Evolutionary conservation across 768 basidiomycete species (phyloP).

Genomic region (Neoboletus subvelutipes): DNA sequence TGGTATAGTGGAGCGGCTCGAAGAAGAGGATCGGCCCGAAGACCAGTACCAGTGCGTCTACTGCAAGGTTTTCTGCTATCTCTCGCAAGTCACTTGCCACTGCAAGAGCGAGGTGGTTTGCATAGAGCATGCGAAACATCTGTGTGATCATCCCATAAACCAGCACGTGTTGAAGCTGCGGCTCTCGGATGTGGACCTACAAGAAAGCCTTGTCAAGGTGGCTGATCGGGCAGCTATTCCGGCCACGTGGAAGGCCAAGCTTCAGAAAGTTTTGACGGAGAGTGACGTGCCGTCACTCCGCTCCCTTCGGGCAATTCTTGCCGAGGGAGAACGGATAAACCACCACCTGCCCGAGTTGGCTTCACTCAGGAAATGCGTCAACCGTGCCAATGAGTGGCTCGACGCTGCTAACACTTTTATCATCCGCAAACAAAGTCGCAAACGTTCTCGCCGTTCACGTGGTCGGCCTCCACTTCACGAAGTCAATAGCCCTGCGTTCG

Average conservation of each 20-base stretch:
- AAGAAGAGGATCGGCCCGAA: constrained; percentile 80
- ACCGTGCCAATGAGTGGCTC: constrained; percentile 83
- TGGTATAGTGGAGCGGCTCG: constrained; percentile 65
- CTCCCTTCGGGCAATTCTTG: constrained; percentile 74
- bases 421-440: constrained; percentile 76
- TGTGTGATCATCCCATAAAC: constrained; percentile 64
- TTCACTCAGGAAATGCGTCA: constrained; percentile 76
- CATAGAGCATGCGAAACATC: constrained; percentile 74
- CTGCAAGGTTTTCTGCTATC: constrained; percentile 94
- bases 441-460: constrained; percentile 66
- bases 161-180: constrained; percentile 72
- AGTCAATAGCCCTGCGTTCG: constrained; percentile 33
- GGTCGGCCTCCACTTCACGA: constrained; percentile 51
- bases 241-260: constrained; percentile 68
- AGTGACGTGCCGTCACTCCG: constrained; percentile 73
- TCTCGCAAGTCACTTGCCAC: constrained; percentile 85
- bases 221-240: constrained; percentile 74
- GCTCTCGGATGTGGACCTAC: constrained; percentile 75
- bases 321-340: constrained; percentile 87
- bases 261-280: constrained; percentile 64
- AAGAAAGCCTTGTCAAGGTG: constrained; percentile 64
- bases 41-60: constrained; percentile 93
- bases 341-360: constrained; percentile 69
- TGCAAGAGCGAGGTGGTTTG: constrained; percentile 83
- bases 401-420: constrained; percentile 78